Conservation (phyloP, 1,284 basidiomycete genomes). For the Inonotus hispidus region DNA sequence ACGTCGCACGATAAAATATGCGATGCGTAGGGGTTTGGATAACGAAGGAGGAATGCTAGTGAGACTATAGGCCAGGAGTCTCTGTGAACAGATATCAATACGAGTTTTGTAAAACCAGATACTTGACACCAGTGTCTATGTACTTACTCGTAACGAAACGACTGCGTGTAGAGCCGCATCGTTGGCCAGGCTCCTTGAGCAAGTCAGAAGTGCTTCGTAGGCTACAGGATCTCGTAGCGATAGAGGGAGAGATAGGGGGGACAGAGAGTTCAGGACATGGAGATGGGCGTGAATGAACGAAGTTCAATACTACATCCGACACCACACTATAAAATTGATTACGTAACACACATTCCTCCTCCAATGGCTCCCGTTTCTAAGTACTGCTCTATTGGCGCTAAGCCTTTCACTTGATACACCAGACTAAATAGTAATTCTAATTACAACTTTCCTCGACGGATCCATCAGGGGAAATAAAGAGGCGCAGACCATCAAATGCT, state of each 20-base stretch:
- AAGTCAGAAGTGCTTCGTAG: neutral
- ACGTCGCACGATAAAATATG: conserved; percentile 97
- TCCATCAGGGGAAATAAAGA: conserved; percentile 38
- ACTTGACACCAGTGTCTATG: neutral
- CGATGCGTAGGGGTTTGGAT: conserved; percentile 93
- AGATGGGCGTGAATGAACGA: neutral
- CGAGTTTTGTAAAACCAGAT: neutral
- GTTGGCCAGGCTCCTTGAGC: conserved; percentile 31
- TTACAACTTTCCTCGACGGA: conserved; percentile 37
- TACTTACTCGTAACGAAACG: conserved; percentile 77
- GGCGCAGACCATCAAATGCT: conserved; percentile 61
- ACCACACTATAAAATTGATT: neutral
- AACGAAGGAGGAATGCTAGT: conserved; percentile 91
- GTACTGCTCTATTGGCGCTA: neutral
- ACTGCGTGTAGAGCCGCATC: conserved; percentile 80
- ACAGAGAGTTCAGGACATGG: neutral
- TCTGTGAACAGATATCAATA: conserved; percentile 37
- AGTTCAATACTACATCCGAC: neutral
- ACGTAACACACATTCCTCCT: conserved; percentile 3
- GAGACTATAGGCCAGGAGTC: conserved; percentile 90
- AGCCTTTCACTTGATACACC: too few relatives aligned
- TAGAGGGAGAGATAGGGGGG: neutral
- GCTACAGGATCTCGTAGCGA: neutral
- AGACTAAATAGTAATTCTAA: too few relatives aligned
- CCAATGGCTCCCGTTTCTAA: too few relatives aligned